These are phyloP conservation scores for Eucalyptus regnans DNA, from an alignment of 345 rosid genomes.

Conservation along the genomic window DNA sequence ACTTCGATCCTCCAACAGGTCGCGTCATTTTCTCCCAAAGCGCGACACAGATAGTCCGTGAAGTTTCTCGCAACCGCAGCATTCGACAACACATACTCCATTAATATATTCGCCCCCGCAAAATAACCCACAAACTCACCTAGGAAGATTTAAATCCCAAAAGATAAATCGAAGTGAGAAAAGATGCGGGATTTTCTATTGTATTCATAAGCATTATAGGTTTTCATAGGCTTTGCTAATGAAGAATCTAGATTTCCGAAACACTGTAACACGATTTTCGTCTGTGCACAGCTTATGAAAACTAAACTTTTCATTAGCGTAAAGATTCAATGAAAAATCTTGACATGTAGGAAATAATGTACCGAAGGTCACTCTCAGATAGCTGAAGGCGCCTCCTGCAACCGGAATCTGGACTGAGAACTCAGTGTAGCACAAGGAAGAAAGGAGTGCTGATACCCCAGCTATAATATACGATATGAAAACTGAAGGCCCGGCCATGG, in stretches of 20 bases:
- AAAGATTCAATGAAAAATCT: neutral
- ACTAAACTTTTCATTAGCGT: neutral
- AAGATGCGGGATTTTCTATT: neutral
- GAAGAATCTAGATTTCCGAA: neutral
- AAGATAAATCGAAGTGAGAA: neutral
- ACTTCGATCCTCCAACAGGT: slow-evolving; percentile 70
- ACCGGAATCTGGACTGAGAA: slow-evolving; percentile 90
- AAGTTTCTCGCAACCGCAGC: slow-evolving; percentile 91
- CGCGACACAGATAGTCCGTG: slow-evolving; percentile 61
- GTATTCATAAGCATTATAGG: neutral
- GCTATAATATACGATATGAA: slow-evolving; percentile 77
- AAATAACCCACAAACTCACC: slow-evolving; percentile 90
- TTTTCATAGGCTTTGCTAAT: neutral
- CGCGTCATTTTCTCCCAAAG: slow-evolving; percentile 44
- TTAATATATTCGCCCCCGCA: slow-evolving; percentile 77
- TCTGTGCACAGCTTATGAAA: neutral
- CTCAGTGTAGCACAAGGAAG: slow-evolving; percentile 89
- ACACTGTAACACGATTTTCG: neutral
- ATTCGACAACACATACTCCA: slow-evolving; percentile 93
- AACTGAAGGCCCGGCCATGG: slow-evolving; percentile 69
- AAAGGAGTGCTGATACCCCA: slow-evolving; percentile 74
- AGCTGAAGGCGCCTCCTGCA: slow-evolving; percentile 96
- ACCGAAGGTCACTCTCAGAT: slow-evolving; percentile 92
- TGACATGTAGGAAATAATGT: neutral
- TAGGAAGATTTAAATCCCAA: neutral